phyloP scores from a whole-genome alignment of 2,329 filamentous ascomycete species.

The Aspergillus cejpii region DNA sequence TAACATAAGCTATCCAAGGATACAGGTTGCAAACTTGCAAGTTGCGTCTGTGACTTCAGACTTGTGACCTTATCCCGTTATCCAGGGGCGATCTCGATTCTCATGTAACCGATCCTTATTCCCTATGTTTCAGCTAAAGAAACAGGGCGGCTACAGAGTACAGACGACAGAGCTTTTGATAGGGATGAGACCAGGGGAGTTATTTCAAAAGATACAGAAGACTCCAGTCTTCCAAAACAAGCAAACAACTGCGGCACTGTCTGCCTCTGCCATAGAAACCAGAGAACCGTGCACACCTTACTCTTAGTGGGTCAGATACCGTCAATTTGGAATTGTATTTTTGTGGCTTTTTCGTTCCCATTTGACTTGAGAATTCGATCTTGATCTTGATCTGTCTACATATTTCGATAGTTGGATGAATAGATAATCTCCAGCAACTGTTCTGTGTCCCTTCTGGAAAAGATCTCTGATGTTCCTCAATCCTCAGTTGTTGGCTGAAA shows the following conservation, averaged over 20 bases:
- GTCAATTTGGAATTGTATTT: not conserved
- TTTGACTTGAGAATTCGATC: no score
- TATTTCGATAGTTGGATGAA: no score
- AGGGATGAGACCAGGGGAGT: no score
- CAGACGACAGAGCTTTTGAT: no score
- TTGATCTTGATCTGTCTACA: no score
- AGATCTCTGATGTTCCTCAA: not conserved
- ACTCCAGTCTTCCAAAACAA: not conserved
- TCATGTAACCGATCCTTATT: not conserved
- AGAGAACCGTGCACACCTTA: not conserved
- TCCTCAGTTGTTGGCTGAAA: not conserved
- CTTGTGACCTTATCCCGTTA: no score
- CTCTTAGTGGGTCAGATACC: not conserved
- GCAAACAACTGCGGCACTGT: not conserved
- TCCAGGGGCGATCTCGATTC: constrained; percentile 7
- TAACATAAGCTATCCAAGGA: not conserved
- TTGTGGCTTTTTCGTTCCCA: no score
- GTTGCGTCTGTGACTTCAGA: not conserved
- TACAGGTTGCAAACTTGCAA: not conserved
- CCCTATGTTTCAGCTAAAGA: not conserved
- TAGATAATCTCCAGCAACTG: not conserved
- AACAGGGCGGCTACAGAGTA: no score
- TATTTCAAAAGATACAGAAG: no score
- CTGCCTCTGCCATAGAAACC: not conserved
- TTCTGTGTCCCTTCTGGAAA: not conserved